phyloP scores from a whole-genome alignment of 2,329 filamentous ascomycete species.

The Raffaelea arxii region DNA sequence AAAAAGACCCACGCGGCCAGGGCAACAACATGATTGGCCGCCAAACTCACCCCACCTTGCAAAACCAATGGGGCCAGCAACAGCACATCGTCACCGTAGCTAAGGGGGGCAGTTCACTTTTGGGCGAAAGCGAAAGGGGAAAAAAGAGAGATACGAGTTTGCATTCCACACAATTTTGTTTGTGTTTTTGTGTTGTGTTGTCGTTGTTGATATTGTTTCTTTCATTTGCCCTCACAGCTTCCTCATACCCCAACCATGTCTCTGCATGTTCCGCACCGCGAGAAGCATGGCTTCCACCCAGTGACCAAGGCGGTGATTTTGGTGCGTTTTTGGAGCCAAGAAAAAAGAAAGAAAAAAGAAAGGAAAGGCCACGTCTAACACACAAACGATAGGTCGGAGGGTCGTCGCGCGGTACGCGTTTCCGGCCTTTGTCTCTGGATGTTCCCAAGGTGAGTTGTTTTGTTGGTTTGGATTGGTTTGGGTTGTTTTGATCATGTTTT shows the following conservation, averaged over 20 bases:
- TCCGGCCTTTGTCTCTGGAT: conserved; percentile 89
- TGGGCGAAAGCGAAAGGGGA: too few relatives aligned
- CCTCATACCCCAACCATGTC: conserved; percentile 34
- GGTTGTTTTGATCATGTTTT: too few relatives aligned
- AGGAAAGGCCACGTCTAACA: too few relatives aligned
- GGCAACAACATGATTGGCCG: too few relatives aligned
- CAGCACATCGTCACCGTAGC: too few relatives aligned
- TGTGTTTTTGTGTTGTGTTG: not conserved
- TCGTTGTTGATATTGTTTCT: not conserved
- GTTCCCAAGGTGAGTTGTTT: conserved; percentile 97
- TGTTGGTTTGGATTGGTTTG: too few relatives aligned
- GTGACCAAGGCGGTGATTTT: conserved; percentile 91
- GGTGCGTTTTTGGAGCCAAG: conserved; percentile 39
- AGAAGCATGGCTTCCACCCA: conserved; percentile 38
- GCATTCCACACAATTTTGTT: too few relatives aligned
- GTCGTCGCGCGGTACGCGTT: conserved; percentile 88
- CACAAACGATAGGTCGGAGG: conserved; percentile 77
- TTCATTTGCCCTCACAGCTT: conserved; percentile 1
- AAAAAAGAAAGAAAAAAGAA: not conserved
- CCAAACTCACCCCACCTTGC: too few relatives aligned
- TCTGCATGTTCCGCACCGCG: conserved; percentile 45
- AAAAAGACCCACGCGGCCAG: too few relatives aligned
- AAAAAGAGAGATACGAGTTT: too few relatives aligned
- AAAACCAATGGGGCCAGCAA: too few relatives aligned
- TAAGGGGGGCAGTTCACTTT: too few relatives aligned